These are phyloP conservation scores for Eudorina sp. DNA, from an alignment of 139 green algal genomes.

Conservation along the genomic window DNA sequence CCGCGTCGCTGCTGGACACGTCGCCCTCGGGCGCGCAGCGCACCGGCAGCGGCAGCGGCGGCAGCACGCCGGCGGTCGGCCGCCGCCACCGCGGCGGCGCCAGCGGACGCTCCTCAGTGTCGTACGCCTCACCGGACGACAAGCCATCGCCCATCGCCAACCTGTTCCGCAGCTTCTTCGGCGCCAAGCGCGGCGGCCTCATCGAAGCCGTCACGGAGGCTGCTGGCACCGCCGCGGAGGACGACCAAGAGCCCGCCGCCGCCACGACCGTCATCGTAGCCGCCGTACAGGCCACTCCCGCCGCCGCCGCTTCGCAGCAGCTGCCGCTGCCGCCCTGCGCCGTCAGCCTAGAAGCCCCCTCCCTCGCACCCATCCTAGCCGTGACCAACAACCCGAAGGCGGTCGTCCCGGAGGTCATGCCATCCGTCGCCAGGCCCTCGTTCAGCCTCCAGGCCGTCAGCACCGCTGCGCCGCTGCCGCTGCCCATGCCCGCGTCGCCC, in stretches of 20 bases:
- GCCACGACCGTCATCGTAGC: neutral
- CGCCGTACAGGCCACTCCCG: neutral
- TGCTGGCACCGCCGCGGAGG: no score
- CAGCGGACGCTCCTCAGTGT: no score
- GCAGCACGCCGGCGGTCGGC: no score
- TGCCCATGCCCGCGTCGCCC: neutral
- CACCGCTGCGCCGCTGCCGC: neutral
- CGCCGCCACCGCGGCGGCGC: neutral
- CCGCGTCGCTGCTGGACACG: neutral
- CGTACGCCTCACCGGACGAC: neutral
- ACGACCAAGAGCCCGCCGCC: no score
- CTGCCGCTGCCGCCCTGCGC: neutral
- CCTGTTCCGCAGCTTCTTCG: slow-evolving; percentile 3
- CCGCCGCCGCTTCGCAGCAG: neutral
- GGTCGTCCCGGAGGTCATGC: neutral
- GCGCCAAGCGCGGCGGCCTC: neutral
- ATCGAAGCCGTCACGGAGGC: neutral
- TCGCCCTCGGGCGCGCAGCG: neutral
- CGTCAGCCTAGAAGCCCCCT: no score
- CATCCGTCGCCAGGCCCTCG: neutral
- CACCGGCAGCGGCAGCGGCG: neutral
- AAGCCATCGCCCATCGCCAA: neutral
- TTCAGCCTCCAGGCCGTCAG: neutral
- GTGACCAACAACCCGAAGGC: neutral
- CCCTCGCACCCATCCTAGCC: no score